These are phyloP conservation scores for Phialophora verrucosa DNA, from an alignment of 2,329 filamentous ascomycete genomes.

Conservation along the genomic window DNA sequence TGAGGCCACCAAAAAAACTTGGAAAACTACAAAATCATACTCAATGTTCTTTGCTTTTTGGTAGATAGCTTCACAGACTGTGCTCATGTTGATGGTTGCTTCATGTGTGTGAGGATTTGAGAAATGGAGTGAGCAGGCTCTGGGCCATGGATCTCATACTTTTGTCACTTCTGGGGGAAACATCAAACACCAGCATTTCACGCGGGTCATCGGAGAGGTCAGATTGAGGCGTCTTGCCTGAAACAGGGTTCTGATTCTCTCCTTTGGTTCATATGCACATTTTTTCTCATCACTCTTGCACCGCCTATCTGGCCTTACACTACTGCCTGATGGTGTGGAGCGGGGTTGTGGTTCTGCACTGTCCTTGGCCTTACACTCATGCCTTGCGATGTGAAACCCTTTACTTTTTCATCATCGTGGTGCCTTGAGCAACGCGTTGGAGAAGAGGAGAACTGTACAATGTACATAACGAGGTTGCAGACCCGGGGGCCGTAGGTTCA, in stretches of 20 bases:
- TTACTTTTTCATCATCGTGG: slow-evolving; percentile 2
- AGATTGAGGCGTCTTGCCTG: slow-evolving; percentile 11
- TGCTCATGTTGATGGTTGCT: slow-evolving; percentile 19
- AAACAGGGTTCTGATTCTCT: slow-evolving; percentile 18
- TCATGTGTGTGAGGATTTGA: slow-evolving; percentile 5
- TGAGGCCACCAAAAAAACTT: slow-evolving; percentile 30
- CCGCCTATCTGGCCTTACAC: neutral
- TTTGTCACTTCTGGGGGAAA: slow-evolving; percentile 7
- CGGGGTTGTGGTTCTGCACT: neutral
- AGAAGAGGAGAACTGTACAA: neutral
- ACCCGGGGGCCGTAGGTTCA: no score
- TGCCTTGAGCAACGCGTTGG: slow-evolving; percentile 10
- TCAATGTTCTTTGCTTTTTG: slow-evolving; percentile 16
- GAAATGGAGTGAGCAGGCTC: slow-evolving; percentile 14
- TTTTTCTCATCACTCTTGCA: neutral
- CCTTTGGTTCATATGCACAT: slow-evolving; percentile 6
- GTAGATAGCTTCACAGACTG: slow-evolving; percentile 7
- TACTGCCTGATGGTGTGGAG: neutral
- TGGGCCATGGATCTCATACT: slow-evolving; percentile 3
- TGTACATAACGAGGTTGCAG: no score
- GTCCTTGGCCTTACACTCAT: neutral
- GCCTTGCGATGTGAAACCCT: neutral
- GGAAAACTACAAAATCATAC: slow-evolving; percentile 32
- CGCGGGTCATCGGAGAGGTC: slow-evolving; percentile 1
- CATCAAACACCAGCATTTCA: slow-evolving; percentile 2